phyloP scores from a whole-genome alignment of 495 filamentous ascomycete species.

The Darksidea phi region DNA sequence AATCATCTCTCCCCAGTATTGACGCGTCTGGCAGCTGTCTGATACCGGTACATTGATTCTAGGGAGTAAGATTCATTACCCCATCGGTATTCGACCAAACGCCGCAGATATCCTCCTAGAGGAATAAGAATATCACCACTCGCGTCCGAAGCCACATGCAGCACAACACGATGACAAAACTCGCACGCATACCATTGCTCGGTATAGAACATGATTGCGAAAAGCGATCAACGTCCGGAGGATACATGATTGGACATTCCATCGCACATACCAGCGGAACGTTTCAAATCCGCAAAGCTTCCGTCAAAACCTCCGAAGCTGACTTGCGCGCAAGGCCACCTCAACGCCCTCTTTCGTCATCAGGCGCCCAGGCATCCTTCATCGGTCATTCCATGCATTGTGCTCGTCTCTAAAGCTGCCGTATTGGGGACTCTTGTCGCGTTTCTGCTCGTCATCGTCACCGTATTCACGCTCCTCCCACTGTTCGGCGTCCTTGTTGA shows the following conservation, averaged over 20 bases:
- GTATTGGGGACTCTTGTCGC: constrained; percentile 32
- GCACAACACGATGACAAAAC: not conserved
- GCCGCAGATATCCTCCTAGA: not conserved
- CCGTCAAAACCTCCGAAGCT: not conserved
- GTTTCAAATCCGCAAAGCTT: not conserved
- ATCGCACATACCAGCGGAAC: not conserved
- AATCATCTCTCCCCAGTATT: too few relatives aligned
- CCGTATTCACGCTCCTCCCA: constrained; percentile 36
- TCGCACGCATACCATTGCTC: not conserved
- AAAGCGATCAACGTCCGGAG: not conserved
- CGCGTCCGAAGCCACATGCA: too few relatives aligned
- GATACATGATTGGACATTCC: not conserved
- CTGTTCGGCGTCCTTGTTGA: constrained; percentile 28
- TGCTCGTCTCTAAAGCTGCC: constrained; percentile 39
- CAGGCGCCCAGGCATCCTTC: constrained; percentile 7
- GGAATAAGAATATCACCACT: not conserved
- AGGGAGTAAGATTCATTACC: too few relatives aligned
- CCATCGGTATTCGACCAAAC: too few relatives aligned
- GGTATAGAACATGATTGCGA: constrained; percentile 2
- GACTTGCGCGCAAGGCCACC: constrained; percentile 5
- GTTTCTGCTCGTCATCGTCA: constrained; percentile 8
- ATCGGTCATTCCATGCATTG: constrained; percentile 30
- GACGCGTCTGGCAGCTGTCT: too few relatives aligned
- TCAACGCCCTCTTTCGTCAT: constrained; percentile 9
- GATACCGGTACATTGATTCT: too few relatives aligned